Evolutionary conservation across 208 protist genomes (phyloP).

Genomic region (Kentomonas sorsogonicus): DNA sequence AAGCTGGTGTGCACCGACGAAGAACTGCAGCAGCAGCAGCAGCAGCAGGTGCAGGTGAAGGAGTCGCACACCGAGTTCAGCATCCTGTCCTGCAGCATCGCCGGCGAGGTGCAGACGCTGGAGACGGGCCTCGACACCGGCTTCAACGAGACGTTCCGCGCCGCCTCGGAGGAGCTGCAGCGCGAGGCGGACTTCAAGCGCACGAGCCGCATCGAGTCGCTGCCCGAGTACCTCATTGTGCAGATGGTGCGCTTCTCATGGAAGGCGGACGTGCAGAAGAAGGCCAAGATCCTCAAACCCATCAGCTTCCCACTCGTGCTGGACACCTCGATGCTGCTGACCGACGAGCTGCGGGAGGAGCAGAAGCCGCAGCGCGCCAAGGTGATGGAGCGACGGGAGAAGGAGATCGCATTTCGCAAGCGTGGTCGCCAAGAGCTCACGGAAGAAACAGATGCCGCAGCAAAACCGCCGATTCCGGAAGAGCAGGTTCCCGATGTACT

Average conservation of each 20-base stretch:
- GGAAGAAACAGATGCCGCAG: slow-evolving; percentile 1
- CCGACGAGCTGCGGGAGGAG: slow-evolving; percentile 44
- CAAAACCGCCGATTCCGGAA: background rate
- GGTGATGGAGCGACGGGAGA: slow-evolving; percentile 44
- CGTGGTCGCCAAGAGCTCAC: slow-evolving; percentile 9
- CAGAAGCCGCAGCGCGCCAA: slow-evolving; percentile 30
- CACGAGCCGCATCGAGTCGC: slow-evolving; percentile 32
- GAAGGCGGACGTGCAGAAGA: slow-evolving; percentile 69
- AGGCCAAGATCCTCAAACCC: slow-evolving; percentile 85
- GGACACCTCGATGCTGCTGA: slow-evolving; percentile 45
- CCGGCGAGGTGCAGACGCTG: slow-evolving; percentile 66
- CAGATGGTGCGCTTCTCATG: slow-evolving; percentile 90
- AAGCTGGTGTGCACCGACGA: slow-evolving; percentile 48
- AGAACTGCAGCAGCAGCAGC: slow-evolving; percentile 10
- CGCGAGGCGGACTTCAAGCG: slow-evolving; percentile 46
- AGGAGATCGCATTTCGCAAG: slow-evolving; percentile 46
- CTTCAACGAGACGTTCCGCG: slow-evolving; percentile 57
- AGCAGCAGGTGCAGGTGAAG: background rate
- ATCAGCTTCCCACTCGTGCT: slow-evolving; percentile 76
- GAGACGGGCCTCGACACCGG: slow-evolving; percentile 65
- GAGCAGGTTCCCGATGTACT: slow-evolving; percentile 21
- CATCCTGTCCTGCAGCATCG: slow-evolving; percentile 85
- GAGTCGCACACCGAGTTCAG: slow-evolving; percentile 40
- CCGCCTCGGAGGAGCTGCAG: slow-evolving; percentile 35
- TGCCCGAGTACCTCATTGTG: slow-evolving; percentile 85